Base-by-base conservation (phyloP, 2,329 filamentous ascomycete genomes). In the Colletotrichum trifolii region DNA sequence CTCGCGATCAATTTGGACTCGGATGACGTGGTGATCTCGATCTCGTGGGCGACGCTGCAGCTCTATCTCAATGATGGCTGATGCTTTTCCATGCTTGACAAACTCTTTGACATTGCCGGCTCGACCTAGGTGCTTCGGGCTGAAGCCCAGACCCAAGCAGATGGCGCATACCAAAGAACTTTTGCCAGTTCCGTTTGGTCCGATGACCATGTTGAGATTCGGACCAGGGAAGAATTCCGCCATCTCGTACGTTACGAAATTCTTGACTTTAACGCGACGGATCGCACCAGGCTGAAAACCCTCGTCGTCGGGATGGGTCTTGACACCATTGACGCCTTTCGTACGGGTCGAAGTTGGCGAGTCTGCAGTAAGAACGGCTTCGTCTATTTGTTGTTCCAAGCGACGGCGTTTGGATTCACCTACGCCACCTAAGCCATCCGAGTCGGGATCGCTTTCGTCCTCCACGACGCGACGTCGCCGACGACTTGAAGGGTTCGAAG, bases 131-230 rank as follows among this genome's bases (percentile, higher is more conserved):
- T 94, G 88, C 77, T 90, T 87, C 33, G 94, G 89, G 38, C 88
- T 87, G 83, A 91, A 97, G 52, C 96, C 96, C 34, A 99, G 81
- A 2, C 96, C 96, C 12, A 99, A 80, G 73, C 96, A 98, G 70
- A 99, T 97, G 48, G 96, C 96, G 78, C 96, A 99, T 47, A 99
- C 95, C 34, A 99, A 84, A 0, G 96, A 97, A 78, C 95, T 98
- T 79, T 99, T 99, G 60, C 96, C 96, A 0, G 96, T 98, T 39
- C 96, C 96, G 73, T 99, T 99, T n/a, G 96, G 96, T 0, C 96
- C 96, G 71, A 99, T 97, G 57, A 99, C 90, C 95, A 99, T 98
- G 46, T 99, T 99, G 73, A 99, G 78, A 74, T 92, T 95, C 1
- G 96, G 95, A 0, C 96, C 96, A 11, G 94, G 93, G 64, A 91